phyloP scores from a whole-genome alignment of 2,329 filamentous ascomycete genomes.

The Hypoxylon sp. region DNA sequence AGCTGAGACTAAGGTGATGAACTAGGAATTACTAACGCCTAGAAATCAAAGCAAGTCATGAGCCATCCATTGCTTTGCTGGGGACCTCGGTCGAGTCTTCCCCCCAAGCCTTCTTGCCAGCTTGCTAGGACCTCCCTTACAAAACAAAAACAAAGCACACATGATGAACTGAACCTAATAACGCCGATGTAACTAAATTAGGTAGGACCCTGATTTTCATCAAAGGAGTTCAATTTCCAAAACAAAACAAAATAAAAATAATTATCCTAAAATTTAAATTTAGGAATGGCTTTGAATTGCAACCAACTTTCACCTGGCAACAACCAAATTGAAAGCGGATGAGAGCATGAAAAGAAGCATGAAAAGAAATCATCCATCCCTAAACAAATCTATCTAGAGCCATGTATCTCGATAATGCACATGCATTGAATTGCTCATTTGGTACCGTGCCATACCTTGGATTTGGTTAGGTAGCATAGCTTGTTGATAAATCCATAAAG shows the following conservation, averaged over 20 bases:
- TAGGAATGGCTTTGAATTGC: neutral
- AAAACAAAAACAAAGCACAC: neutral
- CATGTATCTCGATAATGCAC: no score
- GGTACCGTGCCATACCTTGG: no score
- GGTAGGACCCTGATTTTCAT: constrained; percentile 30
- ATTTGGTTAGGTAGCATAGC: no score
- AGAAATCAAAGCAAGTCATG: neutral
- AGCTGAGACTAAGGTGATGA: no score
- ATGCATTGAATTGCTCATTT: no score
- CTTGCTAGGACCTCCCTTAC: neutral
- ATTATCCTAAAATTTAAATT: no score
- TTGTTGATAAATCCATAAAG: no score
- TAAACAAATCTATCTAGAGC: no score
- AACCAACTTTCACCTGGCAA: no score
- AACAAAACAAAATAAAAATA: constrained; percentile 10
- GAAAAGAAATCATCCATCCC: neutral
- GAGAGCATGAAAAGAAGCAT: neutral
- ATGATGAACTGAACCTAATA: no score
- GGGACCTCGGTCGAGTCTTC: constrained; percentile 9
- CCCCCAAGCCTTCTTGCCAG: neutral
- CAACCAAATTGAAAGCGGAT: neutral
- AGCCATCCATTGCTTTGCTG: neutral
- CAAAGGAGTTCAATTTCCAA: constrained; percentile 12
- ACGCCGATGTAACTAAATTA: constrained; percentile 23
- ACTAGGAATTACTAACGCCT: neutral